Evolutionary conservation across 2,329 filamentous ascomycete genomes (phyloP), one percentile per base, ranked within the genome.

Genomic region (Monosporascus sp.): DNA sequence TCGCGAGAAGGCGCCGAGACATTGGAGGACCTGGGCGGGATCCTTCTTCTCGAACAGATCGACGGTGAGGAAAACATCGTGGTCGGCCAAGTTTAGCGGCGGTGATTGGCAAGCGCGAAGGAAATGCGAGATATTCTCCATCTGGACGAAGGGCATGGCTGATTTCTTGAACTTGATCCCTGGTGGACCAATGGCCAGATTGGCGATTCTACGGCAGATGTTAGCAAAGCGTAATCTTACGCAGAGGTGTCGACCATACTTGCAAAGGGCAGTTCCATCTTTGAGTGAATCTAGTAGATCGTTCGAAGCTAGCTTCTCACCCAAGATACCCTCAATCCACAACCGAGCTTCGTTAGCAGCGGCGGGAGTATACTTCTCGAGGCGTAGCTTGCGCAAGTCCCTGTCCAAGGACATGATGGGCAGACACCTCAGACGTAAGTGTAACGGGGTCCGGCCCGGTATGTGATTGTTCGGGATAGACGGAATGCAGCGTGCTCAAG

Each of bases 41-140:
- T 99, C 94, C 71, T 99, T 99, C 60, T 85, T 80, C 72, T 99
- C 94, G 76, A 88, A 99, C 47, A 99, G 79, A 72, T 99, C 94
- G 68, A 99, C 93, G 5, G 94, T 99, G 56, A 97, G 84, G 73
- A 99, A 99, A 60, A 92, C 85, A 72, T 99, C 94, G 75, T 99
- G 94, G 46, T 92, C 86, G 53, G 90, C 91, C 54, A 99, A 84
- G 70, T 86, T 92, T 50, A 99, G 77, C 0, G 94, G 94, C 25
- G 89, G 83, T 49, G 82, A 77, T 71, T 96, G 89, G 75, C 92
- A 96, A 55, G 90, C 91, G 65, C 83, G 85, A 51, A 99, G 83
- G 73, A 97, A 99, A 67, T 96, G 90, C 5, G 92, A 95, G 66
- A 99, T 97, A 69, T 99, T 99, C 71, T 99, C 94, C 92, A 97